Percentiles rank a stretch among this genome's conserved stretches.
phyloP scores from a whole-genome alignment of 2,329 filamentous ascomycete species.

The Pyrenophora seminiperda region DNA sequence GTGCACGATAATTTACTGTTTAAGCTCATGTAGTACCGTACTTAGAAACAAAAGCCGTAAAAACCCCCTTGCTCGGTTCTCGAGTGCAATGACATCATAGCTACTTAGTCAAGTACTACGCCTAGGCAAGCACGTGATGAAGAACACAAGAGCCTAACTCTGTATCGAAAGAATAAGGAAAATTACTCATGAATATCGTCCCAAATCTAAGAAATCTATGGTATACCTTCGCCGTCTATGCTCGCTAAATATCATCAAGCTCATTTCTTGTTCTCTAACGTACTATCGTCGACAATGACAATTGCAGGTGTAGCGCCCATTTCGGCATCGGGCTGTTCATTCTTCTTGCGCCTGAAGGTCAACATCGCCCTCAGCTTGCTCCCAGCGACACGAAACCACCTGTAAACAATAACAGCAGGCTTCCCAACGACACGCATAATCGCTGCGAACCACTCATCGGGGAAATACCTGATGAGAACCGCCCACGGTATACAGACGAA shows the following conservation, averaged over 20 bases:
- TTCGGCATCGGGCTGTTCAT: conserved; percentile 25
- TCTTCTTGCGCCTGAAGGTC: conserved; percentile 18
- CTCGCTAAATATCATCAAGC: too few species aligned
- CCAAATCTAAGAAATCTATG: too few species aligned
- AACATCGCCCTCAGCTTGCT: conserved; percentile 24
- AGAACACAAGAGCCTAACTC: too few species aligned
- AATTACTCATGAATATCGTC: too few species aligned
- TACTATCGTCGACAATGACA: conserved; percentile 18
- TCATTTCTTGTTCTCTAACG: conserved; percentile 7
- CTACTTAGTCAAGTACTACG: too few species aligned
- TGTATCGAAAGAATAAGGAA: too few species aligned
- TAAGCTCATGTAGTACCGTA: too few species aligned
- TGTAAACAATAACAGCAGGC: conserved; percentile 31
- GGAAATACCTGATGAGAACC: conserved; percentile 57
- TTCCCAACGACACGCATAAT: conserved; percentile 28
- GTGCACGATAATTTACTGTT: too few species aligned
- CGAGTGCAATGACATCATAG: too few species aligned
- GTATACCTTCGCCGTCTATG: background rate
- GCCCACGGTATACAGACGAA: conserved; percentile 60
- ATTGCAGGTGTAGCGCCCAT: conserved; percentile 24
- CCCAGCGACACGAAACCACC: conserved; percentile 14
- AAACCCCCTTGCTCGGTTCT: too few species aligned
- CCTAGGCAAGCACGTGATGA: too few species aligned
- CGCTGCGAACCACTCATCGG: conserved; percentile 49
- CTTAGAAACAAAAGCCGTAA: too few species aligned